These are phyloP conservation scores for Neonothopanus nambi DNA, from an alignment of 1,284 basidiomycete species.

Conservation along the genomic window DNA sequence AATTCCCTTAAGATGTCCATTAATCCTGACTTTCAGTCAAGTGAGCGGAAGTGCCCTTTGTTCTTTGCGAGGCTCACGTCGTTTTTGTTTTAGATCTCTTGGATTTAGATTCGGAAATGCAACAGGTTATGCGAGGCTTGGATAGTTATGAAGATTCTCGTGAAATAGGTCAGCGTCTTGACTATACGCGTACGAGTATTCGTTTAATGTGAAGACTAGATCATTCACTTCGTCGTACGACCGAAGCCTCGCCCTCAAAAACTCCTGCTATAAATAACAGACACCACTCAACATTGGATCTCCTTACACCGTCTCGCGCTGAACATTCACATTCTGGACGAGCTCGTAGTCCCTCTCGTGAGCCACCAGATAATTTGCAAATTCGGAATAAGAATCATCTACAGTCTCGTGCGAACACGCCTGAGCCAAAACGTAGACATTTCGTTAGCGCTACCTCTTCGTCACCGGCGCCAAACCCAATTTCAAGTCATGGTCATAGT, in stretches of 20 bases:
- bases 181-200: too few relatives aligned
- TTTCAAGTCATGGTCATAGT: neutral
- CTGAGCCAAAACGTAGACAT: conserved; percentile 33
- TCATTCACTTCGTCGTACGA: too few relatives aligned
- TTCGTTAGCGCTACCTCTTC: conserved; percentile 22
- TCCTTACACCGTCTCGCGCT: conserved; percentile 20
- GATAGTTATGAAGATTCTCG: conserved; percentile 48
- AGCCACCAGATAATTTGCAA: conserved; percentile 20
- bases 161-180: neutral
- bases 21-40: conserved; percentile 54
- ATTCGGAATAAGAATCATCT: conserved; percentile 34
- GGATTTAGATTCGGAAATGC: conserved; percentile 75
- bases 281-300: conserved; percentile 19
- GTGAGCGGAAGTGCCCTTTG: conserved; percentile 38
- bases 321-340: conserved; percentile 10
- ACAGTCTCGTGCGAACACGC: conserved; percentile 25
- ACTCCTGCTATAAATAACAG: too few relatives aligned
- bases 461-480: conserved; percentile 11
- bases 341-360: neutral
- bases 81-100: conserved; percentile 57
- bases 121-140: conserved; percentile 56
- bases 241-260: too few relatives aligned
- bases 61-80: neutral
- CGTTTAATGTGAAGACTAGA: too few relatives aligned
- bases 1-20: conserved; percentile 57